These are phyloP conservation scores for Trichoderma oligosporum DNA, from an alignment of 2,329 filamentous ascomycete genomes.

Conservation along the genomic window DNA sequence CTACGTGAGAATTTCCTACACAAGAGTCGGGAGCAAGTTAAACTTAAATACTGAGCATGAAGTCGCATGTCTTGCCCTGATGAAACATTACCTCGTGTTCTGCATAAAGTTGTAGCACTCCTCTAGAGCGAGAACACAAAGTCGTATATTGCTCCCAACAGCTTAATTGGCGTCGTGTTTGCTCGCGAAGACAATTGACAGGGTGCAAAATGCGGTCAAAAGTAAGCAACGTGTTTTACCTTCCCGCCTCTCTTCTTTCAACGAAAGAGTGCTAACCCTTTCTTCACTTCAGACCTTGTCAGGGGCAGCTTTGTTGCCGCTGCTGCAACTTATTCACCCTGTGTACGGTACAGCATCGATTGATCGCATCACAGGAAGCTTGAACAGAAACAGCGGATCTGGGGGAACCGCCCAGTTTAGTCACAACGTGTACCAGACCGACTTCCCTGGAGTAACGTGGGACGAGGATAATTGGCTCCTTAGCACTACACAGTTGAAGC, in stretches of 20 bases:
- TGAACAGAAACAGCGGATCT: not conserved
- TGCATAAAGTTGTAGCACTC: conserved; percentile 8
- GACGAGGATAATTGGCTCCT: conserved; percentile 29
- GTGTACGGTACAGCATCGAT: not conserved
- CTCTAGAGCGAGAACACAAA: not conserved
- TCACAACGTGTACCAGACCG: conserved; percentile 24
- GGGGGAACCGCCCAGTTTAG: not conserved
- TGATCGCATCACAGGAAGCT: not conserved
- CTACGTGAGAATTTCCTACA: conserved; percentile 8
- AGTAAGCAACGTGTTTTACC: not conserved
- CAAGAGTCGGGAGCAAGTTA: not conserved
- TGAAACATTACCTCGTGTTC: conserved; percentile 11
- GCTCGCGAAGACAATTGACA: not conserved
- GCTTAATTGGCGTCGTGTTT: not conserved
- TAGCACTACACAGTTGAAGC: conserved; percentile 25
- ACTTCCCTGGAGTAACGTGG: conserved; percentile 29
- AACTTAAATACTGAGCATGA: conserved; percentile 9
- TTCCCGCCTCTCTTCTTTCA: not conserved
- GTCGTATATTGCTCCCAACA: not conserved
- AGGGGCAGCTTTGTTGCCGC: not conserved
- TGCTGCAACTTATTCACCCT: conserved; percentile 4
- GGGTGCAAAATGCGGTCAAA: conserved; percentile 13
- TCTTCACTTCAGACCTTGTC: not conserved
- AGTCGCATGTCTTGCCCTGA: conserved; percentile 2
- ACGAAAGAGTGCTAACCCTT: not conserved